Percentiles rank a stretch among this genome's conserved stretches.
Evolutionary conservation across 306 rosid species (phyloP).

Genomic region (Alnus glutinosa): DNA sequence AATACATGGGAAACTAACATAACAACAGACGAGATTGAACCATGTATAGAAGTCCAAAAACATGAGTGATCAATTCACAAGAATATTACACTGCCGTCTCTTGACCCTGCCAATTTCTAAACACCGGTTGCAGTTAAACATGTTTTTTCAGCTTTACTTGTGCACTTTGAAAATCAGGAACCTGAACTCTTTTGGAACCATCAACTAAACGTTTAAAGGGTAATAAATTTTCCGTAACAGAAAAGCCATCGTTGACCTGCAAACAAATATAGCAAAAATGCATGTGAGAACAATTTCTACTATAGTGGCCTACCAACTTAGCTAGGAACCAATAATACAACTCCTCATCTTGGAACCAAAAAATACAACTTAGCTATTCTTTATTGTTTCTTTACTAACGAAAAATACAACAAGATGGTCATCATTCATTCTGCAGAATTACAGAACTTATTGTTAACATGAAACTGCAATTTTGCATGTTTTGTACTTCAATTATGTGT

Average conservation of each 20-base stretch:
- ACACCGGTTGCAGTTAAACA: not conserved
- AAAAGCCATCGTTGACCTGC: constrained; percentile 52
- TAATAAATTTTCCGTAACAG: constrained; percentile 49
- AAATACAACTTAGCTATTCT: no score
- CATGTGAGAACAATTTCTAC: no score
- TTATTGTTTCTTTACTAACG: no score
- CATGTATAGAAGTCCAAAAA: constrained; percentile 17
- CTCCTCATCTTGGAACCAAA: no score
- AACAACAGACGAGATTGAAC: constrained; percentile 26
- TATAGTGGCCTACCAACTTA: no score
- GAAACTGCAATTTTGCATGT: no score
- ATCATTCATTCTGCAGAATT: no score
- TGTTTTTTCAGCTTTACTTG: constrained; percentile 47
- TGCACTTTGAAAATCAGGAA: constrained; percentile 55
- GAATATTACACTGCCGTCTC: constrained; percentile 59
- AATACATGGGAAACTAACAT: constrained; percentile 25
- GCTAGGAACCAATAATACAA: no score
- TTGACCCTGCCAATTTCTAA: constrained; percentile 28
- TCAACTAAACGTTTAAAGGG: constrained; percentile 78
- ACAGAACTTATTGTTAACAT: no score
- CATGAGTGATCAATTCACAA: constrained; percentile 37
- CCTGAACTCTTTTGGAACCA: constrained; percentile 86
- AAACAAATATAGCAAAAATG: constrained; percentile 4
- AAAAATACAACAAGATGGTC: no score
- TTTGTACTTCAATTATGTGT: no score